Conservation (phyloP, 2,329 filamentous ascomycete genomes). For the Aspergillus ibericus region DNA sequence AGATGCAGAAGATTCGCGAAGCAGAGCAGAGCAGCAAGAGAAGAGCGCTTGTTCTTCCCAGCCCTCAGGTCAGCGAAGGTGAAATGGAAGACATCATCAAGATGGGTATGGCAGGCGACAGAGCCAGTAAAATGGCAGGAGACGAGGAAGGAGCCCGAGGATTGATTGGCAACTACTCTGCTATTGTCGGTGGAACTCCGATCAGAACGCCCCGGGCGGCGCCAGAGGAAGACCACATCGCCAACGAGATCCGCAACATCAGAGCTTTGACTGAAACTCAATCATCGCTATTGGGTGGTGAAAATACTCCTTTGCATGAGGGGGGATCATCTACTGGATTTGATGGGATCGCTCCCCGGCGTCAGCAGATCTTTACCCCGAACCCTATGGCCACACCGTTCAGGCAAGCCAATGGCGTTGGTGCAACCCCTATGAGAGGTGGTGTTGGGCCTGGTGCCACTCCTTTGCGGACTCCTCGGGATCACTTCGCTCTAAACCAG, state of each 20-base stretch:
- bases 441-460: conserved; percentile 72
- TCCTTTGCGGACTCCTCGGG: conserved; percentile 82
- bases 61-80: conserved; percentile 86
- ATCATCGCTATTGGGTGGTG: conserved; percentile 87
- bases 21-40: conserved; percentile 96
- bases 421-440: conserved; percentile 62
- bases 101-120: conserved; percentile 92
- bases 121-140: conserved; percentile 72
- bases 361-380: conserved; percentile 81
- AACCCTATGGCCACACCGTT: conserved; percentile 94
- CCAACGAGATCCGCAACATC: conserved; percentile 95
- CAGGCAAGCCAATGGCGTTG: conserved; percentile 63
- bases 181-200: conserved; percentile 76
- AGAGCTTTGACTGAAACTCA: conserved; percentile 88
- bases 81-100: conserved; percentile 98
- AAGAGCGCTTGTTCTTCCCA: conserved; percentile 74
- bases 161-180: conserved; percentile 82
- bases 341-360: conserved; percentile 77
- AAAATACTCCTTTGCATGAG: conserved; percentile 86
- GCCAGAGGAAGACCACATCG: conserved; percentile 90
- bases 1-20: conserved; percentile 91
- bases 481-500: conserved; percentile 80
- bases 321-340: conserved; percentile 82
- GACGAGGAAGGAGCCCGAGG: conserved; percentile 84
- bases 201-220: conserved; percentile 91